These are phyloP conservation scores for Ceratobasidium sp. DNA, from an alignment of 1,284 basidiomycete species.

Conservation along the genomic window DNA sequence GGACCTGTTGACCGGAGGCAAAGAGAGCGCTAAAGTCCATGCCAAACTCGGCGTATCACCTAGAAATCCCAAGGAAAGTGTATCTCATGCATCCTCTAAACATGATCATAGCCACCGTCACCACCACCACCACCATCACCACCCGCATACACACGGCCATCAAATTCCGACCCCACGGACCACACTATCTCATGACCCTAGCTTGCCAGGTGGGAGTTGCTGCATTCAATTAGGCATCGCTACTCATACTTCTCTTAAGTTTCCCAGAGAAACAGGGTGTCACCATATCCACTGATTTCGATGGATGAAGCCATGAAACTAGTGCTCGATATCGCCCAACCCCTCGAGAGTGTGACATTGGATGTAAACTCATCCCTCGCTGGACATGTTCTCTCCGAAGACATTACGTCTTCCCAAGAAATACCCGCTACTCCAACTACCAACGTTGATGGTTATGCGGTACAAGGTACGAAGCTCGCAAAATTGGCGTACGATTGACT, in stretches of 20 bases:
- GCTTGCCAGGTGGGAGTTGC: constrained; percentile 61
- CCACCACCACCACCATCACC: constrained; percentile 56
- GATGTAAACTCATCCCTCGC: constrained; percentile 65
- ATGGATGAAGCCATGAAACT: constrained; percentile 68
- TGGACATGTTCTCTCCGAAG: constrained; percentile 77
- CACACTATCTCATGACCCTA: constrained; percentile 71
- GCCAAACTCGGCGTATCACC: constrained; percentile 49
- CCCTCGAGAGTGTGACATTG: constrained; percentile 52
- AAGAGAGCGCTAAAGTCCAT: constrained; percentile 66
- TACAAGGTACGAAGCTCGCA: constrained; percentile 59
- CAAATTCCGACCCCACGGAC: constrained; percentile 52
- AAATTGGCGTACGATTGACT: constrained; percentile 30
- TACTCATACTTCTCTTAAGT: constrained; percentile 37
- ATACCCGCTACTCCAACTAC: constrained; percentile 72
- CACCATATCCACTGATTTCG: constrained; percentile 77
- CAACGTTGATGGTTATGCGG: constrained; percentile 88
- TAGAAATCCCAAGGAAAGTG: constrained; percentile 23
- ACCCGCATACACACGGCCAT: constrained; percentile 42
- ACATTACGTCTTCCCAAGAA: constrained; percentile 69
- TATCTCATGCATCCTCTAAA: constrained; percentile 21
- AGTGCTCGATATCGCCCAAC: constrained; percentile 61
- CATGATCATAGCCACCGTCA: constrained; percentile 51
- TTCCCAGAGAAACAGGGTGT: constrained; percentile 70
- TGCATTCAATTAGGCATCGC: constrained; percentile 1
- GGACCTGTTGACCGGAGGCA: constrained; percentile 74